Base-by-base conservation (phyloP, 257 asterid genomes). In the Thymus quinquecostatus region DNA sequence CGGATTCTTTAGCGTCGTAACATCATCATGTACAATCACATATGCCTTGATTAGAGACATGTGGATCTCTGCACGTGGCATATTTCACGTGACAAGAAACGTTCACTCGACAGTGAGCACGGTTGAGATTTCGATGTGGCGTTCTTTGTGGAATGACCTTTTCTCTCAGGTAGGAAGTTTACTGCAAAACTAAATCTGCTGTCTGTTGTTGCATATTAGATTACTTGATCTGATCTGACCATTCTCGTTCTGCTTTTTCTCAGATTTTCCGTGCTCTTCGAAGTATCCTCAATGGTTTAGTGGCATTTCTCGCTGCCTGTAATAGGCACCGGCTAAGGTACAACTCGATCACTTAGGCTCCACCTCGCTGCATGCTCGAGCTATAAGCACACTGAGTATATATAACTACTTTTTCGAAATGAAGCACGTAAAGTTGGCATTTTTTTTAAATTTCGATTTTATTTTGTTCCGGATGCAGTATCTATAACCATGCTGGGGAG, bases 61-160 rank as follows among this genome's bases (percentile, higher is more conserved):
- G 10, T 84, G 94, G 88, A 47, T 75, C 70, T 71, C 87, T 50
- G 72, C 79, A 29, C 80, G 92, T 77, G 61, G 89, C 71, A 70
- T 87, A 61, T 80, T 85, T 71, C 82, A 71, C 70, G 79, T 86
- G 47, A 76, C 88, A 30, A 82, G 78, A 70, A 72, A 73, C 29
- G 86, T 82, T 7, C 83, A 82, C 77, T 72, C 96, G n/a, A 82
- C 96, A 3, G 89, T 86, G 70, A 76, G 83, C 74, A 75, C 89
- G 6, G 75, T 79, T 3, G 88, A 85, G 80, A 86, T 81, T 40
- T 91, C 97, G 10, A 68, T 85, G 79, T 88, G 94, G 96, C 97
- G 96, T 41, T 82, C 96, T 48, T 88, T 91, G 41, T 91, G 97
- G 97, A 82, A 87, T 66, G 97, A 91, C 75, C 92, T 91, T 68